Percentiles rank a stretch among this genome's conserved stretches.
Evolutionary conservation across 2,329 filamentous ascomycete genomes (phyloP).

Genomic region (Aspergillus quadrilineatus): DNA sequence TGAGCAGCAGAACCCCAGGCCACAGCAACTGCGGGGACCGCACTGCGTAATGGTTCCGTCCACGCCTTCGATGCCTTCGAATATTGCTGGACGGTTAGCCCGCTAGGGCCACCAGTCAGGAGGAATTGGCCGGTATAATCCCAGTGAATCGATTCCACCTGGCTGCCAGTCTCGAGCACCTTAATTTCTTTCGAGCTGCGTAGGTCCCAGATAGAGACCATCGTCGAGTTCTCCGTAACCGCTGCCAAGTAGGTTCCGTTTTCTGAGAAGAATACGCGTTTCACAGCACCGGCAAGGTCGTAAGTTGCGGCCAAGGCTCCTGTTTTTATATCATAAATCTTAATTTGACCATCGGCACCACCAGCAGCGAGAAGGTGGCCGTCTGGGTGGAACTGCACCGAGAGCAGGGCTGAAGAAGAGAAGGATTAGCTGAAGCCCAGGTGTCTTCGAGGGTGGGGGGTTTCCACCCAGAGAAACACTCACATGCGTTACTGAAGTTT

Average conservation of each 20-base stretch:
- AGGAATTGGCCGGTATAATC: conserved; percentile 95
- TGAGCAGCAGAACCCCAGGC: conserved; percentile 75
- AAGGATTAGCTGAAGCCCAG: conserved; percentile 1
- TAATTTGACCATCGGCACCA: conserved; percentile 74
- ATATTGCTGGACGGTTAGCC: conserved; percentile 86
- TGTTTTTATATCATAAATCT: conserved; percentile 83
- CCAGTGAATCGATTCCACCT: conserved; percentile 77
- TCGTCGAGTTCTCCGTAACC: conserved; percentile 71
- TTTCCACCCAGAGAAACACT: conserved; percentile 31
- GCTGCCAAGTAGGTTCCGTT: conserved; percentile 96
- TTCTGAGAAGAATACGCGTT: conserved; percentile 82
- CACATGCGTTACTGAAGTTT: conserved; percentile 77
- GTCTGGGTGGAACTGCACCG: conserved; percentile 88
- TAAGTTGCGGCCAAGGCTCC: conserved; percentile 76
- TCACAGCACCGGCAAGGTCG: conserved; percentile 62
- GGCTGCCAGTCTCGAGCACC: conserved; percentile 78
- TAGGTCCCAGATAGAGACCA: conserved; percentile 85
- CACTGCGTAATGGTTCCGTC: conserved; percentile 79
- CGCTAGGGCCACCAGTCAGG: conserved; percentile 74
- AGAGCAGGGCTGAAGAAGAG: conserved; percentile 62
- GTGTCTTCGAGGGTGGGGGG: not conserved
- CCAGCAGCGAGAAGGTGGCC: conserved; percentile 91
- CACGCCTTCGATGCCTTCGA: conserved; percentile 82
- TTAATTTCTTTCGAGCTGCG: conserved; percentile 81
- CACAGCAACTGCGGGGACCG: conserved; percentile 69